phyloP scores from a whole-genome alignment of 2,329 filamentous ascomycete genomes.

The Rutstroemia sp. region DNA sequence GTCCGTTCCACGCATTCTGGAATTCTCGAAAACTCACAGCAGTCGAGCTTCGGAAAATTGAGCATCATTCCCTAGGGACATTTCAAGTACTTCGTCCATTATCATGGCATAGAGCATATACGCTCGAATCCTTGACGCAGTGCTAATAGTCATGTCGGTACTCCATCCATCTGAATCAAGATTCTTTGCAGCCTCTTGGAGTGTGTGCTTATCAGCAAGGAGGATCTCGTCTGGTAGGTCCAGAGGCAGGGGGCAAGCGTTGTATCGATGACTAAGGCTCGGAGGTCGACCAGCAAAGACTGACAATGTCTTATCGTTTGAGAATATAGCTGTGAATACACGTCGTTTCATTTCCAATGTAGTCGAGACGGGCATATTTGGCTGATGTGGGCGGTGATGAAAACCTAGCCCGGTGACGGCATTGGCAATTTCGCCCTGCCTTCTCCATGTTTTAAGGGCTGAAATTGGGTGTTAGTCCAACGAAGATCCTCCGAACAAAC shows the following conservation, averaged over 20 bases:
- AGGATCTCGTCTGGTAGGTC: slow-evolving; percentile 47
- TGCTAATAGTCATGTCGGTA: slow-evolving; percentile 34
- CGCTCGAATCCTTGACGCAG: slow-evolving; percentile 39
- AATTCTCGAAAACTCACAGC: neutral
- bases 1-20: too few species aligned
- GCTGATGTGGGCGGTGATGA: slow-evolving; percentile 16
- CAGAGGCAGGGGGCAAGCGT: slow-evolving; percentile 43
- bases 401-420: slow-evolving; percentile 24
- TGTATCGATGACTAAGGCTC: slow-evolving; percentile 43
- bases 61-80: slow-evolving; percentile 33
- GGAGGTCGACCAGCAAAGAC: slow-evolving; percentile 50
- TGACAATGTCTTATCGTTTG: slow-evolving; percentile 42
- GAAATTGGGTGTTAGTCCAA: neutral
- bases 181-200: slow-evolving; percentile 32
- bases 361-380: slow-evolving; percentile 15
- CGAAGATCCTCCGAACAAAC: neutral
- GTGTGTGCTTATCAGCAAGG: slow-evolving; percentile 33
- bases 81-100: slow-evolving; percentile 51
- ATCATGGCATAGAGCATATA: slow-evolving; percentile 41
- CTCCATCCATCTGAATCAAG: slow-evolving; percentile 48
- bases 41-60: neutral
- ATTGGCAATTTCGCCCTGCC: slow-evolving; percentile 33
- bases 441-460: slow-evolving; percentile 32
- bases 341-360: slow-evolving; percentile 29
- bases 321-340: slow-evolving; percentile 33